phyloP scores from a whole-genome alignment of 2,329 filamentous ascomycete species.

The Triangularia setosa region DNA sequence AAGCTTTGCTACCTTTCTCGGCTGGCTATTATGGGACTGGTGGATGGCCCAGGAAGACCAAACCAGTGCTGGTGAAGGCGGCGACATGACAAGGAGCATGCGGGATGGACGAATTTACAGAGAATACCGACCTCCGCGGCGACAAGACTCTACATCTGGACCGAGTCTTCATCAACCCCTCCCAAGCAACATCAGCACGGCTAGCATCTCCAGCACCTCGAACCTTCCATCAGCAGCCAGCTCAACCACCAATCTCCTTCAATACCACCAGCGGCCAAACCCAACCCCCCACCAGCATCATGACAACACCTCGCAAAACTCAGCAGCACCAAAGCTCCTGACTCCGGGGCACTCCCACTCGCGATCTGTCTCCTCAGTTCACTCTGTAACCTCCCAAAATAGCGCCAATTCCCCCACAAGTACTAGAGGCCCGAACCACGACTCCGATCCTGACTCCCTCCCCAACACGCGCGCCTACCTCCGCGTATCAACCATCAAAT shows the following conservation, averaged over 20 bases:
- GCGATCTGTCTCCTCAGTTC: slow-evolving; percentile 52
- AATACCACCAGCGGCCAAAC: slow-evolving; percentile 16
- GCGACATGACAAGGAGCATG: slow-evolving; percentile 35
- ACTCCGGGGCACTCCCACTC: slow-evolving; percentile 45
- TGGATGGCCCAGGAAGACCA: slow-evolving; percentile 70
- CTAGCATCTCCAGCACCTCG: slow-evolving; percentile 26
- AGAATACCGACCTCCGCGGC: slow-evolving; percentile 21
- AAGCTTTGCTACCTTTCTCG: slow-evolving; percentile 75
- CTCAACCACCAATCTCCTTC: slow-evolving; percentile 44
- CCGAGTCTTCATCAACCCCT: slow-evolving; percentile 10
- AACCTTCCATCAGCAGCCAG: slow-evolving; percentile 40
- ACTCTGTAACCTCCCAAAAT: slow-evolving; percentile 40
- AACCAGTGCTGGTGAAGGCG: slow-evolving; percentile 46
- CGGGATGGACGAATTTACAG: slow-evolving; percentile 28
- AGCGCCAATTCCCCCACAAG: slow-evolving; percentile 26
- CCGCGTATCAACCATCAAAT: slow-evolving; percentile 79
- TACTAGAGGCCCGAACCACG: slow-evolving; percentile 4
- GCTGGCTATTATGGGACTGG: slow-evolving; percentile 87
- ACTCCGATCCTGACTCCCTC: slow-evolving; percentile 21
- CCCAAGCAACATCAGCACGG: slow-evolving; percentile 20
- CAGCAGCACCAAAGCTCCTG: slow-evolving; percentile 29
- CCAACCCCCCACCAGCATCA: slow-evolving; percentile 7
- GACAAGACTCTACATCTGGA: slow-evolving; percentile 19
- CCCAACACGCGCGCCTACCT: slow-evolving; percentile 42
- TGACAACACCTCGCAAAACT: slow-evolving; percentile 17